A percentile compares a stretch with the other conserved stretches of the same genome.
Conservation (phyloP, 129 eudicot species). For the Lonicera japonica region DNA sequence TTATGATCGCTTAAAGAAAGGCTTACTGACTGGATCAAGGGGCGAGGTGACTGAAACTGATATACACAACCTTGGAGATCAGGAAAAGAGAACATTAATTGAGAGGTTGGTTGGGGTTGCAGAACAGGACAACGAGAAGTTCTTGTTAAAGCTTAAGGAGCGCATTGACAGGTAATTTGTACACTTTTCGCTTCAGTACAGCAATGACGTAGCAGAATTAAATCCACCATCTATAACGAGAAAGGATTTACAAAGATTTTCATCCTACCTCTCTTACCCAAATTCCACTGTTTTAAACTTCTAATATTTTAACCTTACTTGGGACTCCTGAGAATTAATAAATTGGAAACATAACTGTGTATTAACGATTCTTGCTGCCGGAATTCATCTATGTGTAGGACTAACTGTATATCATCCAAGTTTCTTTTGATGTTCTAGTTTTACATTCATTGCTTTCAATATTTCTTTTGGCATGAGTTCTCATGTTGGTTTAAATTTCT, state of each 20-base stretch:
- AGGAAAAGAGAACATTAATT: conserved; percentile 42
- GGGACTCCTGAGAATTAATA: too few relatives aligned
- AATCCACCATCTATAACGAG: too few relatives aligned
- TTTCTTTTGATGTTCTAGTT: not conserved
- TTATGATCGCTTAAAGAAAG: conserved; percentile 63
- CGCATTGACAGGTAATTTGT: conserved; percentile 46
- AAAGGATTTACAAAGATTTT: too few relatives aligned
- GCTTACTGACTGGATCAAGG: conserved; percentile 51
- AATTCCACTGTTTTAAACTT: too few relatives aligned
- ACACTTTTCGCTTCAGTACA: too few relatives aligned
- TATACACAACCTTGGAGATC: conserved; percentile 44
- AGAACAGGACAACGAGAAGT: conserved; percentile 65
- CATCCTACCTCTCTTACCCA: too few relatives aligned
- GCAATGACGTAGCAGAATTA: too few relatives aligned
- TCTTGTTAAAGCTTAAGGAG: conserved; percentile 52
- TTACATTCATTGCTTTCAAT: not conserved
- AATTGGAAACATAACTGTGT: too few relatives aligned
- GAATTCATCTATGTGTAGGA: too few relatives aligned
- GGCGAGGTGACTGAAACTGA: conserved; percentile 47
- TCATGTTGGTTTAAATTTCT: not conserved
- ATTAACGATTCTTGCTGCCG: too few relatives aligned
- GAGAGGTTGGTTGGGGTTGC: conserved; percentile 55
- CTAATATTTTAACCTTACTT: too few relatives aligned
- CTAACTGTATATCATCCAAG: too few relatives aligned
- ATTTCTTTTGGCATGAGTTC: not conserved